Base-by-base conservation (phyloP, 1,284 basidiomycete species). In the Fomes fomentarius region DNA sequence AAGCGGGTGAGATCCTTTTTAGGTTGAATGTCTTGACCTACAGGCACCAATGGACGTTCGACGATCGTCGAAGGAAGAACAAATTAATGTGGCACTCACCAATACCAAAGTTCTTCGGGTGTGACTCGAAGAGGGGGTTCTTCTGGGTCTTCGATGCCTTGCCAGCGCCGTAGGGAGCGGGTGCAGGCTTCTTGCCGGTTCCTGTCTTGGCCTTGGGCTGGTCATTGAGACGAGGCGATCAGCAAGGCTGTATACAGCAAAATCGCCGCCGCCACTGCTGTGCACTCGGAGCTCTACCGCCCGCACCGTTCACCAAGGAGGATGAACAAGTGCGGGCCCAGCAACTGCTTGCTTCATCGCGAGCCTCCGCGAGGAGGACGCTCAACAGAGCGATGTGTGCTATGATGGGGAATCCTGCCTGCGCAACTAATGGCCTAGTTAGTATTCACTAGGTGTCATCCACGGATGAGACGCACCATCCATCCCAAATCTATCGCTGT, bases 81-180 rank as follows among this genome's bases (percentile, higher is more conserved):
- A 7, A 22, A 22, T 14, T 10, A n/a, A 10, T 44, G 30, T 24
- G 47, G 6, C 17, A 78, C 87, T 26, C 67, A 96, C 95, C 96
- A 63, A 98, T 96, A 73, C 94, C 94, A 74, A 97, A 98, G 83
- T 94, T 95, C 75, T 90, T 91, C 67, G 94, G 85, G 62, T 75
- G 81, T 63, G 94, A 77, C 83, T 98, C 95, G 74, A 98, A 97
- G 69, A 98, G 88, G 71, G 96, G 94, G 84, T 98, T 98, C 82
- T 96, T 95, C 71, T 87, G 83, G 52, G 81, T 72, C 80, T 94
- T 93, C 65, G 81, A 71, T 56, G 57, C 48, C 78, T 93, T 93
- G 78, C 79, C 84, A 64, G 84, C 84, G 68, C 86, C 86, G 65
- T 82, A 86, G 31, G 90, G 89, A 26, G 89, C 87, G 58, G 87